Conservation (phyloP, 306 rosid species). For the Dalbergia cultrata region DNA sequence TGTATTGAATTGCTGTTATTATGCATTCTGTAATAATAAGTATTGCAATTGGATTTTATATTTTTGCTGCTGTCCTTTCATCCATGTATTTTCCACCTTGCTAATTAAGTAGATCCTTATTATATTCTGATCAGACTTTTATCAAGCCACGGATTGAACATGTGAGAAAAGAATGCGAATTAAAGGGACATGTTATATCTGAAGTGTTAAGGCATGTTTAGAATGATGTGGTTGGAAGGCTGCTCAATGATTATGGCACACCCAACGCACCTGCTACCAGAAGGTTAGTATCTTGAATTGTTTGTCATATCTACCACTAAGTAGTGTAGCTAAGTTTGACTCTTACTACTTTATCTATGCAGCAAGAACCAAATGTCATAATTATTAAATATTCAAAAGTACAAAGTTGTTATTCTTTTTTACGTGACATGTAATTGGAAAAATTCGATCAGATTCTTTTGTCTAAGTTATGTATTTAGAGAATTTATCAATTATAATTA, state of each 20-base stretch:
- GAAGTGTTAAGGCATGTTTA: too few relatives aligned
- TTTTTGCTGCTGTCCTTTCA: not conserved
- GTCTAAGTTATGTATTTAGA: too few relatives aligned
- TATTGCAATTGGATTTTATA: constrained; percentile 10
- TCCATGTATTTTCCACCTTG: not conserved
- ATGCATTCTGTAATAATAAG: constrained; percentile 1
- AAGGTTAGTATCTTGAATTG: constrained; percentile 47
- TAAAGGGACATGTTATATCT: too few relatives aligned
- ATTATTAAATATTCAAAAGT: not conserved
- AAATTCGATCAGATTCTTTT: too few relatives aligned
- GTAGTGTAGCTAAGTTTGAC: not conserved
- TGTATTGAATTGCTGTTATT: constrained; percentile 27
- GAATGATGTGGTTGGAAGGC: constrained; percentile 45
- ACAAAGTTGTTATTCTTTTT: too few relatives aligned
- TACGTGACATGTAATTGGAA: too few relatives aligned
- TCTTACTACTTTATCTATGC: not conserved
- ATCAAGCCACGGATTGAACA: too few relatives aligned
- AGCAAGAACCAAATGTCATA: not conserved
- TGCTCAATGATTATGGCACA: constrained; percentile 41
- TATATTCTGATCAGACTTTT: too few relatives aligned
- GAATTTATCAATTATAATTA: too few relatives aligned
- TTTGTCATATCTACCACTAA: too few relatives aligned
- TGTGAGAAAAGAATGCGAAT: too few relatives aligned
- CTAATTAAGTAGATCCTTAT: too few relatives aligned
- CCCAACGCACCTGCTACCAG: constrained; percentile 46